phyloP scores from a whole-genome alignment of 352 stramenopile species.

The Elongisporangium senticosum region DNA sequence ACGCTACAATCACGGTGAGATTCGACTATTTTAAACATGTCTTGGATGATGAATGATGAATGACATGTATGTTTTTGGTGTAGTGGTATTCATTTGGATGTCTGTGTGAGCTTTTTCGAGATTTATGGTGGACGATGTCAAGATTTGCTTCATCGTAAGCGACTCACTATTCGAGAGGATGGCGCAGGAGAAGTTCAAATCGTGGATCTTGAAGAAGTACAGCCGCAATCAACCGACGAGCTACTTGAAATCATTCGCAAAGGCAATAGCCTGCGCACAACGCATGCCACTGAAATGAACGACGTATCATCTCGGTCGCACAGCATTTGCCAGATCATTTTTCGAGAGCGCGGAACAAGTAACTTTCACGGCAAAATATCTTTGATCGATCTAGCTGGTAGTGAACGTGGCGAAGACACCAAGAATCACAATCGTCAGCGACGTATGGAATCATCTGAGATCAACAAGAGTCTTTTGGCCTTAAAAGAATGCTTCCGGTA shows the following conservation, averaged over 20 bases:
- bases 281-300: slow-evolving; percentile 95
- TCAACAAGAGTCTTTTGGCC: slow-evolving; percentile 96
- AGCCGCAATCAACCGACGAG: slow-evolving; percentile 82
- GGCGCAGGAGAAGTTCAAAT: slow-evolving; percentile 93
- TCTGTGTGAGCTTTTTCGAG: slow-evolving; percentile 95
- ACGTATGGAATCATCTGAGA: slow-evolving; percentile 95
- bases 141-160: slow-evolving; percentile 89
- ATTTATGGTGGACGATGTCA: slow-evolving; percentile 96
- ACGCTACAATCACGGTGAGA: slow-evolving; percentile 35
- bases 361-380: slow-evolving; percentile 86
- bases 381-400: slow-evolving; percentile 96
- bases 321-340: slow-evolving; percentile 93
- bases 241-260: slow-evolving; percentile 92
- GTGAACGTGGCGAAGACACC: slow-evolving; percentile 94
- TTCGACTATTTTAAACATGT: background rate
- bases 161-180: slow-evolving; percentile 93
- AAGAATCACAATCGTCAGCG: slow-evolving; percentile 90
- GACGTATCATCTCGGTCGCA: slow-evolving; percentile 93
- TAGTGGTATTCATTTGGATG: slow-evolving; percentile 60
- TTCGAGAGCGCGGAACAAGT: slow-evolving; percentile 49
- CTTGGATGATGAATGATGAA: slow-evolving; percentile 1
- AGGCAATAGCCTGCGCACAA: slow-evolving; percentile 91
- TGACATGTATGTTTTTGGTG: background rate
- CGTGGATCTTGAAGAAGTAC: slow-evolving; percentile 91
- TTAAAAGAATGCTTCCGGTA: slow-evolving; percentile 96